Evolutionary conservation across 108 stramenopile genomes (phyloP), one percentile per base, ranked within the genome.

Genomic region (Cyclotella sp.): DNA sequence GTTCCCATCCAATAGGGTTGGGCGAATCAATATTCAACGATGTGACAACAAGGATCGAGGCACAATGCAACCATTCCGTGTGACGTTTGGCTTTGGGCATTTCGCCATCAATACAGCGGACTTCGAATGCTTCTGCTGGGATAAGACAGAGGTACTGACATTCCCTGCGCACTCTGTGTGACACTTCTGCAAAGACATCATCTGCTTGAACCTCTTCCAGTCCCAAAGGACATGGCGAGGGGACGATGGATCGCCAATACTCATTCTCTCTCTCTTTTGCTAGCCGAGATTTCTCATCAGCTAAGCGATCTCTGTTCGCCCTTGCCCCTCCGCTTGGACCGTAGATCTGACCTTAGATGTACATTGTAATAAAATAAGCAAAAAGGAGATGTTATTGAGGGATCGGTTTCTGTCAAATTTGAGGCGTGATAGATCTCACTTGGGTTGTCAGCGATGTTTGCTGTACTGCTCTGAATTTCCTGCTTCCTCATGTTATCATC

Each of bases 1-100:
- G 5, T 3, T 68, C 67, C 67, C 67, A 68, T 8, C 67, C 67
- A 68, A 68, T 68, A 8, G 67, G 67, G 30, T 68, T 68, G 6
- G 67, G 67, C 0, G 67, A 68, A 10, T 68, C 67, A 7, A 68
- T 7, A 49, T 68, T 68, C n/a, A 68, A 19, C 7, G 30, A 68
- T 11, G 42, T 14, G 0, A 30, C 22, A 53, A 68, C 67, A 53
- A 68, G 21, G 30, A n/a, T 68, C 26, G 30, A 29, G 13, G 51
- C 51, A 34, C 51, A 53, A 19, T 9, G 12, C 16, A 68, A 28
- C 67, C 67, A 68, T 30, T 61, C 60, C 9, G 11, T 49, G 15
- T 44, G 34, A 1, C 24, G 9, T 45, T 64, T 64, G 22, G 63
- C n/a, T 64, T 64, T 16, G 21, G 63, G 14, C 26, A 24, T 21